Percentiles rank a stretch among this genome's conserved stretches.
These are phyloP conservation scores for Nemania bipapillata DNA, from an alignment of 2,329 filamentous ascomycete species.

Conservation along the genomic window DNA sequence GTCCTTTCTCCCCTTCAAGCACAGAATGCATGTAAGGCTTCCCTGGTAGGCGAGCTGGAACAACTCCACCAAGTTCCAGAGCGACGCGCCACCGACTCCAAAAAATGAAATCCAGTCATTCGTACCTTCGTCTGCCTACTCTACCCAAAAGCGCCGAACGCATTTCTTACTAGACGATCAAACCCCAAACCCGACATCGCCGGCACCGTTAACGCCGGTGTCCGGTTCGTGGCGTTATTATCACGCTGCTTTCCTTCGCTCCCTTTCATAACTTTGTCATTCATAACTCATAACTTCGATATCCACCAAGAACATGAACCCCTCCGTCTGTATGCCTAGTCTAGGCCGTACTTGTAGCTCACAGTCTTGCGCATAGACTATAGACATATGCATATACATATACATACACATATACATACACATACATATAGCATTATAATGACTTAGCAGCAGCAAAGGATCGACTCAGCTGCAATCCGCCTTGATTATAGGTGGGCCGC, in stretches of 20 bases:
- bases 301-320: background rate
- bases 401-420: too few species aligned
- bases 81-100: slow-evolving; percentile 28
- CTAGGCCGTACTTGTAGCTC: too few species aligned
- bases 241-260: slow-evolving; percentile 15
- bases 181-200: slow-evolving; percentile 23
- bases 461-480: slow-evolving; percentile 24
- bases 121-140: slow-evolving; percentile 17
- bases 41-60: slow-evolving; percentile 34
- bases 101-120: slow-evolving; percentile 20
- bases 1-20: too few species aligned
- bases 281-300: background rate
- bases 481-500: slow-evolving; percentile 9
- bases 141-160: slow-evolving; percentile 17
- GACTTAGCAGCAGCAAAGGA: background rate
- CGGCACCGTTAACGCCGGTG: slow-evolving; percentile 4
- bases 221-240: slow-evolving; percentile 13
- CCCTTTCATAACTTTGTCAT: background rate
- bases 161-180: slow-evolving; percentile 33
- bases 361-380: slow-evolving; percentile 7
- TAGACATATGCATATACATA: too few species aligned
- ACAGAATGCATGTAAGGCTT: too few species aligned
- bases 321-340: too few species aligned
- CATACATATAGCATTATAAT: background rate
- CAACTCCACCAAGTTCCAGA: slow-evolving; percentile 31